Percentiles rank a stretch among this genome's conserved stretches.
These are phyloP conservation scores for Fennellomyces sp. DNA, from an alignment of 371 early-diverging fungal species.

Conservation along the genomic window DNA sequence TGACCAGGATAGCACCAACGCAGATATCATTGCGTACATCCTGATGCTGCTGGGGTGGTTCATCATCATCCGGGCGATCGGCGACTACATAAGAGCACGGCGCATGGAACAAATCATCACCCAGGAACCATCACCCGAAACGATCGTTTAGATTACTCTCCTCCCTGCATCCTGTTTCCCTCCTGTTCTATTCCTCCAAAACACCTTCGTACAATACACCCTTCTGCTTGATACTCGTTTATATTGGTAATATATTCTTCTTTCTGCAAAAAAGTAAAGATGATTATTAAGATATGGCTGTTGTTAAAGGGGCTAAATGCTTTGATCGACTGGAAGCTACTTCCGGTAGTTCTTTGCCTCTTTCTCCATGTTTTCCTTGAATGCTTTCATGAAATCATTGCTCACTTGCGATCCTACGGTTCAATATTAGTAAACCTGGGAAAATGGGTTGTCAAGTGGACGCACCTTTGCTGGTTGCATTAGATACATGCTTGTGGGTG, in stretches of 20 bases:
- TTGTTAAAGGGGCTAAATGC: not conserved
- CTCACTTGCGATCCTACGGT: conserved; percentile 29
- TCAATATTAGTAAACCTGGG: not conserved
- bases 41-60: conserved; percentile 65
- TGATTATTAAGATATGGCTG: not conserved
- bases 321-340: not conserved
- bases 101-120: conserved; percentile 54
- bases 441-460: not conserved
- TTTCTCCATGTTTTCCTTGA: conserved; percentile 56
- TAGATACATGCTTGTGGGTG: conserved; percentile 57
- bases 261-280: not conserved
- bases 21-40: conserved; percentile 45
- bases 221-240: not conserved
- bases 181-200: not conserved
- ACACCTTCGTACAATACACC: not conserved
- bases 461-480: conserved; percentile 42
- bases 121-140: conserved; percentile 35
- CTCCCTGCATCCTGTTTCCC: not conserved
- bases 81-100: conserved; percentile 52
- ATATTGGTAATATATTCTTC: not conserved
- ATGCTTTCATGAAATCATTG: conserved; percentile 45
- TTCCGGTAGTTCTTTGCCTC: conserved; percentile 33
- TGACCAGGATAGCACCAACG: conserved; percentile 23
- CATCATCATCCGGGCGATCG: conserved; percentile 56
- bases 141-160: conserved; percentile 18